Conservation (phyloP, 768 basidiomycete species). For the Rhizopogon vinicolor region DNA sequence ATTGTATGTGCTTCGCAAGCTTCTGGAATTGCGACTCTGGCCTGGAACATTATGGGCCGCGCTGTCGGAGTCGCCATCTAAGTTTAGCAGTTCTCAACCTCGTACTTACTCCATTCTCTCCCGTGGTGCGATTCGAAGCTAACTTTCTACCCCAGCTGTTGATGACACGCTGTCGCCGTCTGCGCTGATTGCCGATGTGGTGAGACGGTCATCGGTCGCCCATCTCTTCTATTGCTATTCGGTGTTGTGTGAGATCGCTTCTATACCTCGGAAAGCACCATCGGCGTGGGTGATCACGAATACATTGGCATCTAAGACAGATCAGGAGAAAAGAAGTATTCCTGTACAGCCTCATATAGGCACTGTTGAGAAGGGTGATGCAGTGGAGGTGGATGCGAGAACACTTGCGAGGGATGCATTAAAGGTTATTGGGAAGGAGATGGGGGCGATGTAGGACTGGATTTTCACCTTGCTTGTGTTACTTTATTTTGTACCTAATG, state of each 20-base stretch:
- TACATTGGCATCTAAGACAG: constrained; percentile 1
- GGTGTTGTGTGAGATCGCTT: constrained; percentile 72
- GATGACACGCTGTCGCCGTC: constrained; percentile 45
- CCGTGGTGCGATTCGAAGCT: not conserved
- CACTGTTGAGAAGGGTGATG: constrained; percentile 15
- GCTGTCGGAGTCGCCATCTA: constrained; percentile 58
- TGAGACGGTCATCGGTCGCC: constrained; percentile 69
- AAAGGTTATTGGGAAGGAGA: constrained; percentile 66
- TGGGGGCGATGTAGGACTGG: constrained; percentile 42
- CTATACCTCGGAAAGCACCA: constrained; percentile 65
- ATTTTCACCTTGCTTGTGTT: not conserved
- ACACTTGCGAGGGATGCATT: constrained; percentile 63
- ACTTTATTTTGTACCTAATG: not conserved
- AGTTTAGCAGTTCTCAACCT: constrained; percentile 51
- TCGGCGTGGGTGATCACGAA: constrained; percentile 51
- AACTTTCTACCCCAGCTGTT: constrained; percentile 20
- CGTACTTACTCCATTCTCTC: constrained; percentile 32
- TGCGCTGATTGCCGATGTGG: constrained; percentile 61
- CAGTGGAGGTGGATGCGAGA: constrained; percentile 59
- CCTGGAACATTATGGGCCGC: constrained; percentile 76
- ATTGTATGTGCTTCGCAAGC: constrained; percentile 74
- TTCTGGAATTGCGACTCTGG: constrained; percentile 71
- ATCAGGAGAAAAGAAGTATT: constrained; percentile 10
- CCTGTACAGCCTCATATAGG: constrained; percentile 15
- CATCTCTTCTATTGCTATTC: constrained; percentile 90